phyloP scores from a whole-genome alignment of 2,329 filamentous ascomycete species.

The Sporothrix pallida region DNA sequence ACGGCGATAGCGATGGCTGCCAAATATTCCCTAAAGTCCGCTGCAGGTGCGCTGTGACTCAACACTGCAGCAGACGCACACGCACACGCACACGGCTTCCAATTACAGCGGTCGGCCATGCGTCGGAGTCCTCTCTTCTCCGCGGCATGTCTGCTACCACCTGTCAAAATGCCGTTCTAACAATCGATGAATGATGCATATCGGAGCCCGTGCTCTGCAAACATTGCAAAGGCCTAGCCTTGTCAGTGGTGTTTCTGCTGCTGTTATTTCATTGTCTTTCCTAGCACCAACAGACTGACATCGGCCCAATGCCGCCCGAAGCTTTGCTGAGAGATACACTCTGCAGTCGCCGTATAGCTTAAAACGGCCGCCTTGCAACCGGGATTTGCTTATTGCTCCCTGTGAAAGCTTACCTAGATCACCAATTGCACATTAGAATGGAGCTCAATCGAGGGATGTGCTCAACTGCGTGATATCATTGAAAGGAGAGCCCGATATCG shows the following conservation, averaged over 20 bases:
- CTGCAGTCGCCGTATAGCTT: background rate
- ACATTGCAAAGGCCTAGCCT: background rate
- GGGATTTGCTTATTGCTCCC: slow-evolving; percentile 15
- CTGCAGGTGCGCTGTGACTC: too few relatives aligned
- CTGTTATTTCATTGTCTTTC: too few relatives aligned
- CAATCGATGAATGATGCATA: background rate
- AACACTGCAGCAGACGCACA: background rate
- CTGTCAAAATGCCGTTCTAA: background rate
- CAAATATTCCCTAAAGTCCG: too few relatives aligned
- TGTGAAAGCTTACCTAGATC: background rate
- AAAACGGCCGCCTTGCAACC: background rate
- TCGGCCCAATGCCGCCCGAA: background rate
- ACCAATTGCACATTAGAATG: background rate
- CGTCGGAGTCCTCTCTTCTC: background rate
- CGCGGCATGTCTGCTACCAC: background rate
- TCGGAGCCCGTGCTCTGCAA: background rate
- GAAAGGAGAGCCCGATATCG: too few relatives aligned
- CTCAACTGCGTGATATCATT: background rate
- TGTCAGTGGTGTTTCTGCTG: too few relatives aligned
- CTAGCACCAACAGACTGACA: background rate
- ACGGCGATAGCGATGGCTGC: too few relatives aligned
- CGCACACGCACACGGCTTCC: background rate
- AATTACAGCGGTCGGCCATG: background rate
- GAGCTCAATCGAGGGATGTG: background rate
- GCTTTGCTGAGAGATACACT: slow-evolving; percentile 9